Percentiles rank a stretch among this genome's conserved stretches.
phyloP scores from a whole-genome alignment of 2,329 filamentous ascomycete genomes.

The Aureobasidium zeae region DNA sequence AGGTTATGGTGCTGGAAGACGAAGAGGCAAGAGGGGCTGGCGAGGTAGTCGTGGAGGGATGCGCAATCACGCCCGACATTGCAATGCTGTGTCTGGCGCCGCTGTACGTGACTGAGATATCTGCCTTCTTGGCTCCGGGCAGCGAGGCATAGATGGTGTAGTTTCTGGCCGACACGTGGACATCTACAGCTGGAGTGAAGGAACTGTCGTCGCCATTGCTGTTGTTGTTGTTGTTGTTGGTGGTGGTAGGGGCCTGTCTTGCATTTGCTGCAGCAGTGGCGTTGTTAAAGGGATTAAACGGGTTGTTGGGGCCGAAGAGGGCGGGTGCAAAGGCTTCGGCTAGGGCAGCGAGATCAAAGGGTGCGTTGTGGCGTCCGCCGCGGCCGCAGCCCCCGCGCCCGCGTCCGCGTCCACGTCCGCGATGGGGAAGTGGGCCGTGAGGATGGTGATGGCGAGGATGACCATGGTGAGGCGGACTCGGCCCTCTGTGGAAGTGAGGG shows the following conservation, averaged over 20 bases:
- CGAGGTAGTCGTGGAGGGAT: constrained; percentile 53
- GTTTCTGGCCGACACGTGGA: constrained; percentile 58
- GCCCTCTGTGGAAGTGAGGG: neutral
- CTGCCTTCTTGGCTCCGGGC: constrained; percentile 69
- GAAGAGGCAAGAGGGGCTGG: too few species aligned
- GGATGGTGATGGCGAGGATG: constrained; percentile 15
- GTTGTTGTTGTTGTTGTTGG: constrained; percentile 39
- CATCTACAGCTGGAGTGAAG: constrained; percentile 58
- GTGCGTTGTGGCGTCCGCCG: constrained; percentile 21
- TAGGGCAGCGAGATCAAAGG: constrained; percentile 12
- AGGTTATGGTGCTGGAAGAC: too few species aligned
- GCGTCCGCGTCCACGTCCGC: neutral
- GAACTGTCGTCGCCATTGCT: constrained; percentile 43
- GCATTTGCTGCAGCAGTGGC: constrained; percentile 33
- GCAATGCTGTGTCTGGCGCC: constrained; percentile 55
- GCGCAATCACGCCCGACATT: constrained; percentile 63
- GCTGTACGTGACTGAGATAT: constrained; percentile 69
- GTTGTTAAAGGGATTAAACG: constrained; percentile 18
- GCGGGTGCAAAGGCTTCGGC: constrained; percentile 17
- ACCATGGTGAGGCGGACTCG: constrained; percentile 10
- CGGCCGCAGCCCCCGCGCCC: constrained; percentile 16
- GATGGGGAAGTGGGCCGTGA: neutral
- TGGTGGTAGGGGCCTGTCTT: constrained; percentile 32
- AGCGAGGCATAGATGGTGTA: constrained; percentile 65
- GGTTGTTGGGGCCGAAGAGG: constrained; percentile 30